phyloP scores from a whole-genome alignment of 2,329 filamentous ascomycete genomes.

The Pseudogymnoascus sp. region DNA sequence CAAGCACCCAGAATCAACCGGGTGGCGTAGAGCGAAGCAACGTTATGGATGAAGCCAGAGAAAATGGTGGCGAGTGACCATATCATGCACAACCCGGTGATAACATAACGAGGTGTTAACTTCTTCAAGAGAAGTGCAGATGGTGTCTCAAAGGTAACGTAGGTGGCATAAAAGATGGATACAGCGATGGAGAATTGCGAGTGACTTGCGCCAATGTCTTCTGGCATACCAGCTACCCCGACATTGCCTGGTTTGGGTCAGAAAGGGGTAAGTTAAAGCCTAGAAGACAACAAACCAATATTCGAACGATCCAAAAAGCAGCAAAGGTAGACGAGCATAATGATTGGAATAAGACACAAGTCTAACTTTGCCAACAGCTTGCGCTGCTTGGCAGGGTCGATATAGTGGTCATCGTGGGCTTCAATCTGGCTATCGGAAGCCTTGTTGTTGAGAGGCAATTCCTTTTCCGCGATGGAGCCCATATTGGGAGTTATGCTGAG shows the following conservation, averaged over 20 bases:
- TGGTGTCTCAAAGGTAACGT: slow-evolving; percentile 42
- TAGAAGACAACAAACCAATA: slow-evolving; percentile 18
- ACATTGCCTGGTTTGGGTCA: slow-evolving; percentile 17
- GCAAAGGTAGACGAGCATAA: slow-evolving; percentile 47
- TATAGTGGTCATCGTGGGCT: slow-evolving; percentile 12
- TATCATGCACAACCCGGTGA: slow-evolving; percentile 25
- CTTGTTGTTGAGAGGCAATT: slow-evolving; percentile 9
- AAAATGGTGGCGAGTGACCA: slow-evolving; percentile 35
- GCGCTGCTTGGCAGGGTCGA: slow-evolving; percentile 39
- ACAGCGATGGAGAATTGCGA: slow-evolving; percentile 24
- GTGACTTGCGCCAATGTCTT: slow-evolving; percentile 15
- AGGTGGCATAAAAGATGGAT: slow-evolving; percentile 44
- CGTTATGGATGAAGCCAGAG: slow-evolving; percentile 36
- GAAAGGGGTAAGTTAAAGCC: not conserved
- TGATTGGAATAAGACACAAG: slow-evolving; percentile 33
- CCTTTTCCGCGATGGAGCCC: not conserved
- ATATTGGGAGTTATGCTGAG: not conserved
- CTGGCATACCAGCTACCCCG: slow-evolving; percentile 17
- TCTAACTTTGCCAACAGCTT: slow-evolving; percentile 41
- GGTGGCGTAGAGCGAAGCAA: slow-evolving; percentile 37
- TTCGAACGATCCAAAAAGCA: slow-evolving; percentile 43
- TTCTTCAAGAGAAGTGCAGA: slow-evolving; percentile 41
- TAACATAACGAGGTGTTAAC: slow-evolving; percentile 34
- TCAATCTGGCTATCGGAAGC: slow-evolving; percentile 1
- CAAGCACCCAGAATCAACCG: slow-evolving; percentile 15